Base-by-base conservation (phyloP, 106 monocot genomes). In the Dendrobium catenatum region DNA sequence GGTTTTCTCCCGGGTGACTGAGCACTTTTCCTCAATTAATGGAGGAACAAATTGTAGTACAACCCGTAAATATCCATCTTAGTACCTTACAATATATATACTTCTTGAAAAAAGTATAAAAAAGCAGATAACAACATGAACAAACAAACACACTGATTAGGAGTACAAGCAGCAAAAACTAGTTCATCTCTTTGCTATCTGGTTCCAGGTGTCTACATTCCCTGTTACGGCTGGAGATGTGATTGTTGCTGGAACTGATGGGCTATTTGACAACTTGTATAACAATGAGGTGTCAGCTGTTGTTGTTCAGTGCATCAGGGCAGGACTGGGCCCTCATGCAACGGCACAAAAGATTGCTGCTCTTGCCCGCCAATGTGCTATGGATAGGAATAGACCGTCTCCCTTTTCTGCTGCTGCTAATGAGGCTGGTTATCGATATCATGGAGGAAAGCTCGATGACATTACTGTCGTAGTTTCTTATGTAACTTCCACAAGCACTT, bases 401-500 rank as follows among this genome's bases (percentile, higher is more conserved):
- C 92, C 89, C 5, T 93, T 89, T 80, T 88, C 92, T n/a, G 83
- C 84, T 48, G 92, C 92, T 8, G 92, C 89, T 31, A 89, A 93
- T 41, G 88, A 89, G 40, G 92, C 92, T 22, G 92, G 92, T 11
- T 93, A 84, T 81, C 89, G 89, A 8, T 93, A 89, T 54, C 85
- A 86, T 19, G 92, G 92, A 26, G 92, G 92, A 49, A 93, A 93
- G 81, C 92, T 93, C 44, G 92, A 93, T 68, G 92, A 93, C 70
- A 83, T 93, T 29, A 93, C 92, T 0, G 92, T 89, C 9, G 92
- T 93, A 16, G 88, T 90, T 10, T 89, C 92, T 46, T 93, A 86
- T 47, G 67, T 93, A 31, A 68, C 86, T 27, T 79, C 81, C 26
- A 1, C 48, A 5, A 76, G 49, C 26, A 1, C 49, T 24, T 76